These are phyloP conservation scores for Aspergillus campestris DNA, from an alignment of 495 filamentous ascomycete species.

Conservation along the genomic window DNA sequence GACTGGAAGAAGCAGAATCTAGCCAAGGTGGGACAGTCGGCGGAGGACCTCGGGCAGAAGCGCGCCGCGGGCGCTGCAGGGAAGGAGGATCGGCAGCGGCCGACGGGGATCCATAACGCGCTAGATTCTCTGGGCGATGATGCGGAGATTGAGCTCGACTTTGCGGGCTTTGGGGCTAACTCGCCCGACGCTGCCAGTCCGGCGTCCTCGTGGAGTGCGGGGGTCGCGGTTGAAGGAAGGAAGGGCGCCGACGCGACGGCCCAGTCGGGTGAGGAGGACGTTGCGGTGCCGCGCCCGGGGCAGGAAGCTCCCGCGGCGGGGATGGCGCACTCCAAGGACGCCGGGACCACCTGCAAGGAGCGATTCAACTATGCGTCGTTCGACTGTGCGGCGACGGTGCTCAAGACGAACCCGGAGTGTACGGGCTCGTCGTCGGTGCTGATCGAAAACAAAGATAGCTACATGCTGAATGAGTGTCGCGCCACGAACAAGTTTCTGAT, in stretches of 20 bases:
- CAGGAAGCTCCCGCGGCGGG: slow-evolving; percentile 33
- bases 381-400: slow-evolving; percentile 86
- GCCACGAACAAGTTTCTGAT: slow-evolving; percentile 88
- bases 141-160: slow-evolving; percentile 82
- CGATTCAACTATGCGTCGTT: slow-evolving; percentile 96
- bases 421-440: slow-evolving; percentile 81
- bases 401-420: slow-evolving; percentile 78
- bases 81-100: slow-evolving; percentile 37
- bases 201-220: slow-evolving; percentile 26
- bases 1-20: slow-evolving; percentile 97
- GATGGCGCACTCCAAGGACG: slow-evolving; percentile 66
- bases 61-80: slow-evolving; percentile 28
- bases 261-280: slow-evolving; percentile 3
- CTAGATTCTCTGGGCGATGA: slow-evolving; percentile 79
- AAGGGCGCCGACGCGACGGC: slow-evolving; percentile 16
- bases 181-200: slow-evolving; percentile 27
- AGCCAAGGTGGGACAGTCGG: slow-evolving; percentile 75
- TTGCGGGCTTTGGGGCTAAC: slow-evolving; percentile 57
- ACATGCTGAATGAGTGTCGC: slow-evolving; percentile 91
- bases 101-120: slow-evolving; percentile 52
- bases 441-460: slow-evolving; percentile 95
- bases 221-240: slow-evolving; percentile 24
- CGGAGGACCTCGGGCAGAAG: slow-evolving; percentile 54
- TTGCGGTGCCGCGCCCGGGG: slow-evolving; percentile 16
- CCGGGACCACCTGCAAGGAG: slow-evolving; percentile 90